phyloP scores from a whole-genome alignment of 1,139 yeast species.

The Pichia sp. region DNA sequence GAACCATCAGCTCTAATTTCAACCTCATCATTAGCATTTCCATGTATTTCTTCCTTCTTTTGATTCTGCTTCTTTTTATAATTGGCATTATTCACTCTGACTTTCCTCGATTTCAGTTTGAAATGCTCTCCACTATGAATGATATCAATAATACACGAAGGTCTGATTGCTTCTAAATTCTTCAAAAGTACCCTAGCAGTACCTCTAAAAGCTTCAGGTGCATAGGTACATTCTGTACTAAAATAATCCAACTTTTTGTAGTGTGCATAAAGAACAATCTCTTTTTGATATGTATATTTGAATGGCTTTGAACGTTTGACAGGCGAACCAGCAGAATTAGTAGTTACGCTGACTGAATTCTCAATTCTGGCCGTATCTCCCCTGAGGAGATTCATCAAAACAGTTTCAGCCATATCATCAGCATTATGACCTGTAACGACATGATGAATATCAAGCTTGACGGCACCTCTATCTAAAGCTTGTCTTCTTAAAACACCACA shows the following conservation, averaged over 20 bases:
- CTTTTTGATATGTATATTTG: slow-evolving; percentile 94
- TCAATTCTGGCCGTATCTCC: slow-evolving; percentile 96
- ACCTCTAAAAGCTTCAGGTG: slow-evolving; percentile 98
- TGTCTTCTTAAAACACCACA: slow-evolving; percentile 97
- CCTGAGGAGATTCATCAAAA: slow-evolving; percentile 83
- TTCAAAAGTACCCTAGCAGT: slow-evolving; percentile 91
- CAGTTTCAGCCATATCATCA: slow-evolving; percentile 98
- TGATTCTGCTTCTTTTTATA: slow-evolving; percentile 10
- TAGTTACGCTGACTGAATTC: slow-evolving; percentile 81
- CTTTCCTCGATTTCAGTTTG: slow-evolving; percentile 48
- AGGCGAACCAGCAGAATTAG: slow-evolving; percentile 72
- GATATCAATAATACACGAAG: slow-evolving; percentile 89
- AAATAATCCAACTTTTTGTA: slow-evolving; percentile 92
- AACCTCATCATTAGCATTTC: slow-evolving; percentile 26
- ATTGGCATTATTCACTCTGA: slow-evolving; percentile 15
- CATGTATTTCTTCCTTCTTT: neutral
- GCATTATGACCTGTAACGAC: slow-evolving; percentile 99
- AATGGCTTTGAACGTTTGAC: slow-evolving; percentile 91
- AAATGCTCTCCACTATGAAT: slow-evolving; percentile 91
- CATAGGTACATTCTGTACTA: slow-evolving; percentile 95
- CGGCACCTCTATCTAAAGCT: slow-evolving; percentile 94
- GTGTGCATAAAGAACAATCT: slow-evolving; percentile 94
- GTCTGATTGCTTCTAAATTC: slow-evolving; percentile 81
- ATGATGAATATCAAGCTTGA: slow-evolving; percentile 77
- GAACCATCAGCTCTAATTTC: slow-evolving; percentile 58